Conservation (phyloP, 352 stramenopile species). For the Phytophthora tubulina region DNA sequence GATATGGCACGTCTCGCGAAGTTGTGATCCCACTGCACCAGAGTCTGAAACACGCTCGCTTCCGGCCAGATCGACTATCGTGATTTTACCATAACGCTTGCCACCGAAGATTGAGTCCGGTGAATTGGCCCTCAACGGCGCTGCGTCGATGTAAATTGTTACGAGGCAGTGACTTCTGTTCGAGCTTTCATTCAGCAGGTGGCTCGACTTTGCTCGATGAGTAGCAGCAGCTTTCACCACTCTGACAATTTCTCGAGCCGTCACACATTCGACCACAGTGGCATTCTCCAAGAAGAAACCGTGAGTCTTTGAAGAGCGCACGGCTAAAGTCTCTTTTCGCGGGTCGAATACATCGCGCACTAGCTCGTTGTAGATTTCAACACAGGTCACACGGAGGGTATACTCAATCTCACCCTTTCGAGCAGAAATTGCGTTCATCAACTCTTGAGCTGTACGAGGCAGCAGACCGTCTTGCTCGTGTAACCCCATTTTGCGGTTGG, state of each 20-base stretch:
- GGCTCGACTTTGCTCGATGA: slow-evolving; percentile 75
- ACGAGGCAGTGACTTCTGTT: slow-evolving; percentile 84
- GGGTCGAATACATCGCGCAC: slow-evolving; percentile 74
- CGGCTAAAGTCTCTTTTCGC: slow-evolving; percentile 60
- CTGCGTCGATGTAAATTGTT: slow-evolving; percentile 82
- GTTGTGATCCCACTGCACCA: slow-evolving; percentile 62
- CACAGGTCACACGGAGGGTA: slow-evolving; percentile 71
- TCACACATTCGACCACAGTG: slow-evolving; percentile 69
- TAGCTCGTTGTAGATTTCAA: slow-evolving; percentile 85
- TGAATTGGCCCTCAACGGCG: slow-evolving; percentile 37
- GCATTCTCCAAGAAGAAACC: slow-evolving; percentile 81
- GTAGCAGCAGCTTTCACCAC: slow-evolving; percentile 69
- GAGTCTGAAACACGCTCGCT: slow-evolving; percentile 78
- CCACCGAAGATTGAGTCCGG: slow-evolving; percentile 17
- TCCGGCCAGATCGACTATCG: slow-evolving; percentile 77
- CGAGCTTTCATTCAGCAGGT: slow-evolving; percentile 73
- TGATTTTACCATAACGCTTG: slow-evolving; percentile 81
- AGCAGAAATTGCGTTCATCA: slow-evolving; percentile 64
- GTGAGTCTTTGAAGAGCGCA: slow-evolving; percentile 71
- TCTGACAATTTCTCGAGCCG: slow-evolving; percentile 63
- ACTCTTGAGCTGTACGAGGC: slow-evolving; percentile 52
- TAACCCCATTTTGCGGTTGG: slow-evolving; percentile 38
- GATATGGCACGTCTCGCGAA: slow-evolving; percentile 81
- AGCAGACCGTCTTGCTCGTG: slow-evolving; percentile 62
- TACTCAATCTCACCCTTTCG: slow-evolving; percentile 56